Conservation (phyloP, 345 rosid genomes). For the Eucalyptus pumila region DNA sequence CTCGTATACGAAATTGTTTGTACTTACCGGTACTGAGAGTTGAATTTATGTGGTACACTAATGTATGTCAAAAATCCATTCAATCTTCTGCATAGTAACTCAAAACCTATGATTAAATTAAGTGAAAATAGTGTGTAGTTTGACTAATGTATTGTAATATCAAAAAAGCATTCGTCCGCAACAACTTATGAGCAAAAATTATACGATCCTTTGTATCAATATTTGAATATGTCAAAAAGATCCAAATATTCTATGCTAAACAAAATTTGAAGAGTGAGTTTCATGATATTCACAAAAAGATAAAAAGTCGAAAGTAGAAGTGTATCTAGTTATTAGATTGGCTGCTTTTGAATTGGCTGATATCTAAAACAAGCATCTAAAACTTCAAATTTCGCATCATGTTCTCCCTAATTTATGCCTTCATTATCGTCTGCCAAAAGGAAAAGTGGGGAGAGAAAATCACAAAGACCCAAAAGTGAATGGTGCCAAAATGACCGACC, state of each 20-base stretch:
- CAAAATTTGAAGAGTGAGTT: background rate
- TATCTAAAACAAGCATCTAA: background rate
- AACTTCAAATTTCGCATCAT: background rate
- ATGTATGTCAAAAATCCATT: background rate
- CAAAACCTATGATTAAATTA: background rate
- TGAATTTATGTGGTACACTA: background rate
- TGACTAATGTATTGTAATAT: background rate
- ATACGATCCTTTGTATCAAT: fast-evolving
- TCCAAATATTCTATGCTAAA: background rate
- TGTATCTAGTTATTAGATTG: background rate
- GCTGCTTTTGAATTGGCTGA: background rate
- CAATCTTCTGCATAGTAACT: background rate
- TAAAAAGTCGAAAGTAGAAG: background rate
- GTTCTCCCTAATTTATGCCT: background rate
- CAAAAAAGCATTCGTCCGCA: background rate
- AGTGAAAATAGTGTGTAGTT: background rate
- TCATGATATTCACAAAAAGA: background rate
- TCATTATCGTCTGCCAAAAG: background rate
- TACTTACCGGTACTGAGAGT: background rate
- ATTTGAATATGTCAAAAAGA: background rate
- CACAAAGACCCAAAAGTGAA: background rate
- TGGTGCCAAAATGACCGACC: background rate
- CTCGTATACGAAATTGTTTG: background rate
- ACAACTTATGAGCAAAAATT: background rate
- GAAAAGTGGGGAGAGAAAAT: background rate